Conservation (phyloP, 345 rosid genomes). For the Zanthoxylum bungeanum region DNA sequence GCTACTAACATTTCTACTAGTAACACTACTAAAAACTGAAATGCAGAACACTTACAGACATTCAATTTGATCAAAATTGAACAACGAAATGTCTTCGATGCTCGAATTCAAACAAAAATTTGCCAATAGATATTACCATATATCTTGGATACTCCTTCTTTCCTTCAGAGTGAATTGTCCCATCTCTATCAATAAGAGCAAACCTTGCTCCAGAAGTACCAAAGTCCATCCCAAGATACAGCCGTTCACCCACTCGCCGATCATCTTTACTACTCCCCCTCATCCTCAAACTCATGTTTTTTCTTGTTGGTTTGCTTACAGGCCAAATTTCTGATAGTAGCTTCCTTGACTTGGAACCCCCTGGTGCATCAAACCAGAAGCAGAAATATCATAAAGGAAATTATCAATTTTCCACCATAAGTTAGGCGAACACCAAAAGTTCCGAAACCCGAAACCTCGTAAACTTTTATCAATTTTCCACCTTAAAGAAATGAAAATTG, state of each 20-base stretch:
- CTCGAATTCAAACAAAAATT: neutral
- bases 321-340: constrained; percentile 10
- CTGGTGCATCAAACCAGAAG: constrained; percentile 25
- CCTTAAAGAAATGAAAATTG: too few relatives aligned
- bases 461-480: too few relatives aligned
- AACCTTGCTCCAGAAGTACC: constrained; percentile 94
- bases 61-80: neutral
- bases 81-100: neutral
- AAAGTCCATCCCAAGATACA: constrained; percentile 89
- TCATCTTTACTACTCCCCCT: constrained; percentile 17
- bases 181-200: constrained; percentile 66
- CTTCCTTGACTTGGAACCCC: constrained; percentile 24
- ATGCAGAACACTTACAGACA: neutral
- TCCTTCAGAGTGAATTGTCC: constrained; percentile 55
- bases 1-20: neutral
- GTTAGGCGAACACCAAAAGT: neutral
- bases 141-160: constrained; percentile 60
- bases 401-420: neutral
- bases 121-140: constrained; percentile 33
- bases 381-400: neutral
- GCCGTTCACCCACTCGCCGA: constrained; percentile 31
- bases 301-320: constrained; percentile 11
- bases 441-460: too few relatives aligned
- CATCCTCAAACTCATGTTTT: constrained; percentile 29
- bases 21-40: neutral